These are phyloP conservation scores for Fomitopsis pulvina DNA, from an alignment of 768 basidiomycete genomes.

Conservation along the genomic window DNA sequence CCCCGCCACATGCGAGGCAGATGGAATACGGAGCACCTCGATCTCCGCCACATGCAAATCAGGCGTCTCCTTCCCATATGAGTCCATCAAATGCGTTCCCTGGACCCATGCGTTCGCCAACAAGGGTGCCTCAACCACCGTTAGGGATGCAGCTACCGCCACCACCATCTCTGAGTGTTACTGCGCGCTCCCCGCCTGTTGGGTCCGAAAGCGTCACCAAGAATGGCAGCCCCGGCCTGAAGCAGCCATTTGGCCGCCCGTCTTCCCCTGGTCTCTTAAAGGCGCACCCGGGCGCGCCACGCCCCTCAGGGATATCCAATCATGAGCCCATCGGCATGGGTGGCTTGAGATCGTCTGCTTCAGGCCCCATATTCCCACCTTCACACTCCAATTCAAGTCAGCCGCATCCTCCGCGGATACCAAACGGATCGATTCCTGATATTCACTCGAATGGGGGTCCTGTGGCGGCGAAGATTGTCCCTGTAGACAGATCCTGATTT, in stretches of 20 bases:
- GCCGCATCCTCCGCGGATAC: constrained; percentile 6
- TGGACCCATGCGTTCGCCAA: constrained; percentile 9
- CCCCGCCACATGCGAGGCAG: background rate
- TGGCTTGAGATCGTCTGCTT: background rate
- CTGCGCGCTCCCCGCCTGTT: background rate
- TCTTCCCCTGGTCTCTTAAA: constrained; percentile 11
- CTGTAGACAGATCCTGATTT: constrained; percentile 14
- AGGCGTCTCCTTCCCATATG: background rate
- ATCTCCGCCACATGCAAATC: background rate
- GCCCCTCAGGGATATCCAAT: background rate
- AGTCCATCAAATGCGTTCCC: constrained; percentile 1
- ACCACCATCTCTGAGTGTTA: background rate
- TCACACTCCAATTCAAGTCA: background rate
- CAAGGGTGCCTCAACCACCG: background rate
- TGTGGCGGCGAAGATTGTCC: constrained; percentile 8
- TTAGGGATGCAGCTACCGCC: constrained; percentile 2
- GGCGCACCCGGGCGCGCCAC: background rate
- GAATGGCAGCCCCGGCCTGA: constrained; percentile 12
- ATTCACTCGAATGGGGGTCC: constrained; percentile 3
- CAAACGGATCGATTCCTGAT: constrained; percentile 6
- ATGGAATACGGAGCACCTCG: background rate
- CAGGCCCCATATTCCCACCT: constrained; percentile 3
- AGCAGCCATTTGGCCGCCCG: constrained; percentile 9
- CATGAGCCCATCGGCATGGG: background rate
- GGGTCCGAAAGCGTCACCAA: constrained; percentile 4